phyloP scores from a whole-genome alignment of 179 eudicot genomes.

The Camellia oleifera region DNA sequence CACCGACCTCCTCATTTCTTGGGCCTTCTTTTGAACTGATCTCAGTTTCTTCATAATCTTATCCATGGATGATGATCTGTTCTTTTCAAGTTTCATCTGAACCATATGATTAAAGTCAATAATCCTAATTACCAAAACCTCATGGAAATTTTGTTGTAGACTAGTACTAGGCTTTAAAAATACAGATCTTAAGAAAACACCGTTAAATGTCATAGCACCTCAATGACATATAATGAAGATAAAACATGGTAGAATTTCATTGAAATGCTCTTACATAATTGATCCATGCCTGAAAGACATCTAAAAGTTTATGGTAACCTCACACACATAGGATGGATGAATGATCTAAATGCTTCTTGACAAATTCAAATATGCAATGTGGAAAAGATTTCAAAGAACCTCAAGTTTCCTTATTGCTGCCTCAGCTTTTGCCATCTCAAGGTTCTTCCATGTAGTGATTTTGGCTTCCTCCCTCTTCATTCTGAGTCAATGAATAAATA shows the following conservation, averaged over 20 bases:
- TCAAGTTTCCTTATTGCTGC: slow-evolving; percentile 83
- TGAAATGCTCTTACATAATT: neutral
- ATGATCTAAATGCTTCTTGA: neutral
- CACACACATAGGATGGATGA: slow-evolving; percentile 21
- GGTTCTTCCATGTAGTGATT: slow-evolving; percentile 91
- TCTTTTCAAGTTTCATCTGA: slow-evolving; percentile 96
- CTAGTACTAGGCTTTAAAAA: neutral
- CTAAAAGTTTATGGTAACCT: neutral
- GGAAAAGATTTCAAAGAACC: slow-evolving; percentile 35
- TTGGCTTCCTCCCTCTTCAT: slow-evolving; percentile 78
- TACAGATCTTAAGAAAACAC: slow-evolving; percentile 36
- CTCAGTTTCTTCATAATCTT: slow-evolving; percentile 80
- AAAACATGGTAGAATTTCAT: neutral
- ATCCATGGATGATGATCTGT: slow-evolving; percentile 90
- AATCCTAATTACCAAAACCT: neutral
- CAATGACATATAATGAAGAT: neutral
- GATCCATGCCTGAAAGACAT: neutral
- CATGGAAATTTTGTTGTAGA: slow-evolving; percentile 23
- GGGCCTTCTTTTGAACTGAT: slow-evolving; percentile 92
- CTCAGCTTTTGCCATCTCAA: slow-evolving; percentile 95
- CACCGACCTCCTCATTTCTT: slow-evolving; percentile 69
- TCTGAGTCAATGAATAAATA: slow-evolving; percentile 23
- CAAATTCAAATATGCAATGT: neutral
- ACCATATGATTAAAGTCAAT: slow-evolving; percentile 22
- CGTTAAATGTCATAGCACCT: slow-evolving; percentile 29